These are phyloP conservation scores for Oryza longistaminata DNA, from an alignment of 176 grass and related monocot genomes.

Conservation along the genomic window DNA sequence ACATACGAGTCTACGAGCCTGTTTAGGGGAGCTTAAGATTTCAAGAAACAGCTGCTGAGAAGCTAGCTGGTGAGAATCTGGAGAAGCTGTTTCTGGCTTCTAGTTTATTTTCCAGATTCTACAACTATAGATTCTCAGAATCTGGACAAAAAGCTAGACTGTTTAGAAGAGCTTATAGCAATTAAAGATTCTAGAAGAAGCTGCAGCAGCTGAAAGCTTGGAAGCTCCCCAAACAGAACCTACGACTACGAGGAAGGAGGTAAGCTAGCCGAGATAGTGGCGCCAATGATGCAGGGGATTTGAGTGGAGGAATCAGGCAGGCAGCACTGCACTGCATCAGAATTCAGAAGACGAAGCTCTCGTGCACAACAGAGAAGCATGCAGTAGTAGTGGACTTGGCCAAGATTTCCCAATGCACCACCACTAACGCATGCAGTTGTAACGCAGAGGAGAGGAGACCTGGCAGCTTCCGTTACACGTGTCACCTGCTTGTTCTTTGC, in stretches of 20 bases:
- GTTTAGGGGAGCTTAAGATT: too few relatives aligned
- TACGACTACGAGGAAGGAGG: too few relatives aligned
- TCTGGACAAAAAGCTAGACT: too few relatives aligned
- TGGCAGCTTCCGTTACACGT: not conserved
- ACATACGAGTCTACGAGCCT: not conserved
- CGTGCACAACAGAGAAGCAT: not conserved
- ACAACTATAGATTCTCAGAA: too few relatives aligned
- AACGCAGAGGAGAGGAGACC: not conserved
- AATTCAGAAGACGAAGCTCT: not conserved
- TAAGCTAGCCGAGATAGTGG: not conserved
- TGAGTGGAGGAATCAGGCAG: not conserved
- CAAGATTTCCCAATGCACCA: not conserved
- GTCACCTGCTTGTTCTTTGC: not conserved
- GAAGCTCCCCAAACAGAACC: too few relatives aligned
- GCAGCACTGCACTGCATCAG: not conserved
- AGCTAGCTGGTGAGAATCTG: too few relatives aligned
- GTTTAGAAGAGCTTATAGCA: too few relatives aligned
- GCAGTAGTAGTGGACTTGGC: not conserved
- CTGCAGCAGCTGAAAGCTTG: too few relatives aligned
- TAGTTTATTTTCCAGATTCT: too few relatives aligned
- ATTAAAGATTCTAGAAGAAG: too few relatives aligned
- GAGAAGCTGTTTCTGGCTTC: too few relatives aligned
- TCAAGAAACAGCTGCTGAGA: too few relatives aligned
- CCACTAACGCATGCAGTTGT: not conserved
- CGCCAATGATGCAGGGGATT: slow-evolving; percentile 2